These are phyloP conservation scores for Choanephora cucurbitarum DNA, from an alignment of 371 early-diverging fungal genomes.

Conservation along the genomic window DNA sequence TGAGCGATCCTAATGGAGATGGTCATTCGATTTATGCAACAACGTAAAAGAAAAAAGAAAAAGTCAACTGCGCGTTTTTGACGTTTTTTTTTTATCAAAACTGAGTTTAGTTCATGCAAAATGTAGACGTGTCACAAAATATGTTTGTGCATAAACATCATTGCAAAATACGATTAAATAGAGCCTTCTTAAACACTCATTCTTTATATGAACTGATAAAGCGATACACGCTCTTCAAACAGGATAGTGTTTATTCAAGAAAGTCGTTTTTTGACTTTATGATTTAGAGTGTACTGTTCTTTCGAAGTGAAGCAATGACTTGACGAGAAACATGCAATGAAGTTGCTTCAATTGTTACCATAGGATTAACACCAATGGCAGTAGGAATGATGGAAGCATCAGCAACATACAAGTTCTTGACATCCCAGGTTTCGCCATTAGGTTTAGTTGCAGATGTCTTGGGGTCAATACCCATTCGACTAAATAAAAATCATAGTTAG, in stretches of 20 bases:
- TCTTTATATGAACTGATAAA: too few relatives aligned
- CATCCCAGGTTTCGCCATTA: conserved; percentile 76
- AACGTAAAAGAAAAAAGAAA: not conserved
- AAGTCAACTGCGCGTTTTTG: too few relatives aligned
- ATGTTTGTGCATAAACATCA: too few relatives aligned
- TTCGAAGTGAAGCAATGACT: not conserved
- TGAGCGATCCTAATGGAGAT: conserved; percentile 63
- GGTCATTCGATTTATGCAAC: conserved; percentile 13
- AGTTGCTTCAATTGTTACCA: conserved; percentile 61
- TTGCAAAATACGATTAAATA: too few relatives aligned
- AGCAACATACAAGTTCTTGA: conserved; percentile 69
- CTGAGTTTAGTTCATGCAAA: too few relatives aligned
- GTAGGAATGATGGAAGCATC: conserved; percentile 79
- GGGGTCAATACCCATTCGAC: conserved; percentile 69
- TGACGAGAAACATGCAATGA: conserved; percentile 28
- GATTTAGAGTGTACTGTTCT: not conserved
- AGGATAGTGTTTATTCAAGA: too few relatives aligned
- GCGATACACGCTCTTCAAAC: too few relatives aligned
- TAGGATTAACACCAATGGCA: conserved; percentile 76
- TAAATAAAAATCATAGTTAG: too few relatives aligned
- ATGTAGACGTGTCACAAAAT: too few relatives aligned
- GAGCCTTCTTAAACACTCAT: too few relatives aligned
- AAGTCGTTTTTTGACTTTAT: too few relatives aligned
- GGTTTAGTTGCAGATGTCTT: conserved; percentile 64
- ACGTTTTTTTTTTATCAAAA: too few relatives aligned